Evolutionary conservation across 331 rosid genomes (phyloP), one percentile per base, ranked within the genome.

Genomic region (Arachis monticola): DNA sequence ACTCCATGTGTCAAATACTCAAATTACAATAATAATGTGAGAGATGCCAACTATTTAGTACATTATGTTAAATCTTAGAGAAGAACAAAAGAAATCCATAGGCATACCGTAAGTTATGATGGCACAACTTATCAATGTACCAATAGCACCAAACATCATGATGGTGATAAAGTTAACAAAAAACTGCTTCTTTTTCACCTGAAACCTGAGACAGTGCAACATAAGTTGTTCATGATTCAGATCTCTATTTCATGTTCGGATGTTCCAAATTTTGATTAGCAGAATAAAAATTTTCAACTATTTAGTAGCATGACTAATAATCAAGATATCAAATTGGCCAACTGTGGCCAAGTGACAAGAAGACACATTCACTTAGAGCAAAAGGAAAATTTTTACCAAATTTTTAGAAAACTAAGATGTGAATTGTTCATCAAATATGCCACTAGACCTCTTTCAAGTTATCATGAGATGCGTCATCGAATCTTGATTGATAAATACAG

Each of bases 121-220:
- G 72, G 13, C 35, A 77, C 91, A 86, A 44, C 93, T 92, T 86
- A 95, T 78, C 69, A 95, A 75, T 81, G 99, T 92, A 62, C 99
- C 99, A 83, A 95, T 14, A 59, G 97, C 99, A 65, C 99, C 99
- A 77, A 95, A 95, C 80, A 90, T 51, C 76, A 85, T 72, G 66
- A 95, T 92, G 30, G 97, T 92, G 38, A 84, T 89, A 86, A 95
- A 95, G 81, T 95, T 92, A 2, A 81, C 88, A 69, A 95, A 95
- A 81, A 95, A 95, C 73, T 85, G 97, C 88, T 95, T 95, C 97
- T 95, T 95, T 82, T 95, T 95, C 80, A 95, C 99, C 83, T 95
- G 99, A 84, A 95, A 95, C 86, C 99, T 95, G 97, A 13, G 14
- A 35, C 8, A 69, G 62, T 35, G 22, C 55, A 41, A 9, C 40